Conservation (phyloP, 331 rosid species). For the Quercus lobata region DNA sequence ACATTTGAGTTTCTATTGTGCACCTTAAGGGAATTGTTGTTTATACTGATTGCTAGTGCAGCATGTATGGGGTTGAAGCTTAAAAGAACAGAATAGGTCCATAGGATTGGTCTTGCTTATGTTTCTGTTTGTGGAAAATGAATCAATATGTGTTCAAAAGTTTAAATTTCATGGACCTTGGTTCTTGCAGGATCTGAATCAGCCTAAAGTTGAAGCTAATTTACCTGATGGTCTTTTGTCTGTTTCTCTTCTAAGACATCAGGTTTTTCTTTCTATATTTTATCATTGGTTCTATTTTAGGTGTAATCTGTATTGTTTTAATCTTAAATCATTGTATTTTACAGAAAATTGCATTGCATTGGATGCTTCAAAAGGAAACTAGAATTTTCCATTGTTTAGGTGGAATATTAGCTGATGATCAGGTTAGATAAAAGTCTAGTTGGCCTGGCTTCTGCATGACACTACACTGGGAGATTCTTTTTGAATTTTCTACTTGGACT, state of each 20-base stretch:
- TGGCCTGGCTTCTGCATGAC: constrained; percentile 1
- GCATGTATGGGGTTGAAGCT: neutral
- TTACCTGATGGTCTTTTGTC: constrained; percentile 80
- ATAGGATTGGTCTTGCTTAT: neutral
- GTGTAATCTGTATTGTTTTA: constrained; percentile 6
- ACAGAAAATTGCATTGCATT: constrained; percentile 95
- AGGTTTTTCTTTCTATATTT: constrained; percentile 50
- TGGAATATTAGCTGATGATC: constrained; percentile 98
- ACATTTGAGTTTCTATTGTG: neutral
- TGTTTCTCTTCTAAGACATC: constrained; percentile 89
- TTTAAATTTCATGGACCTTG: constrained; percentile 15
- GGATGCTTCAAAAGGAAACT: constrained; percentile 97
- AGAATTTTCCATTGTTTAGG: constrained; percentile 95
- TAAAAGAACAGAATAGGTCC: neutral
- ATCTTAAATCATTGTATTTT: constrained; percentile 18
- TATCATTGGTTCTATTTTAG: constrained; percentile 3
- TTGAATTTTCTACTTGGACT: constrained; percentile 5
- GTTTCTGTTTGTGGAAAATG: neutral
- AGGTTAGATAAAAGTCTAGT: constrained; percentile 43
- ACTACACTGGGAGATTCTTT: constrained; percentile 3
- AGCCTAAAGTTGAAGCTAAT: constrained; percentile 61
- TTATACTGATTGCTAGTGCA: neutral
- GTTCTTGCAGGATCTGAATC: constrained; percentile 79
- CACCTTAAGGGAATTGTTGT: neutral
- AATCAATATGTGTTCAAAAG: neutral